A percentile compares a stretch with the other conserved stretches of the same genome.
Conservation (phyloP, 306 rosid genomes). For the Spatholobus suberectus region DNA sequence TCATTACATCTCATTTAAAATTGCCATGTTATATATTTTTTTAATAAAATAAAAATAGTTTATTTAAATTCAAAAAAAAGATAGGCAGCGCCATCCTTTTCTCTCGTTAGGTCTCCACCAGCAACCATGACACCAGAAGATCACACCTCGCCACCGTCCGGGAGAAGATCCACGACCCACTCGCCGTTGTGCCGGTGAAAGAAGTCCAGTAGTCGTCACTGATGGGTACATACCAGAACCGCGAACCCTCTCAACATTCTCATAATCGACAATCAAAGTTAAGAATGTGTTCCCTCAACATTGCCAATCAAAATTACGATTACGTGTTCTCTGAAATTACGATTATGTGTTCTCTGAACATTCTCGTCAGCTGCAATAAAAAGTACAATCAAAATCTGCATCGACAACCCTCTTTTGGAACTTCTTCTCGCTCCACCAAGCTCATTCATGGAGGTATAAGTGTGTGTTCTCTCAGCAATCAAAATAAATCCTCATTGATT, state of each 20-base stretch:
- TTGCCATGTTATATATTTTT: too few relatives aligned
- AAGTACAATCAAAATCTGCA: too few relatives aligned
- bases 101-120: slow-evolving; percentile 45
- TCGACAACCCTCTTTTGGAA: slow-evolving; percentile 86
- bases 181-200: slow-evolving; percentile 64
- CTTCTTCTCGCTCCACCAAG: slow-evolving; percentile 93
- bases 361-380: too few relatives aligned
- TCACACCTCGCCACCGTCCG: slow-evolving; percentile 54
- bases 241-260: slow-evolving; percentile 81
- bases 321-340: too few relatives aligned
- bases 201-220: slow-evolving; percentile 69
- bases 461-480: not conserved
- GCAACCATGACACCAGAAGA: slow-evolving; percentile 43
- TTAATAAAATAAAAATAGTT: too few relatives aligned
- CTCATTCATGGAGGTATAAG: slow-evolving; percentile 87
- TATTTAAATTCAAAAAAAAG: too few relatives aligned
- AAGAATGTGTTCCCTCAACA: too few relatives aligned
- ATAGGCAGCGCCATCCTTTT: slow-evolving; percentile 61
- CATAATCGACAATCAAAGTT: slow-evolving; percentile 79
- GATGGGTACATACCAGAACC: slow-evolving; percentile 59
- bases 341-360: too few relatives aligned
- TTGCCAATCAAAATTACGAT: too few relatives aligned
- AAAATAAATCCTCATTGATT: too few relatives aligned
- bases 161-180: slow-evolving; percentile 65
- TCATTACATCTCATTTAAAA: too few relatives aligned